These are phyloP conservation scores for Thelephora aurantiotincta DNA, from an alignment of 768 basidiomycete species.

Conservation along the genomic window DNA sequence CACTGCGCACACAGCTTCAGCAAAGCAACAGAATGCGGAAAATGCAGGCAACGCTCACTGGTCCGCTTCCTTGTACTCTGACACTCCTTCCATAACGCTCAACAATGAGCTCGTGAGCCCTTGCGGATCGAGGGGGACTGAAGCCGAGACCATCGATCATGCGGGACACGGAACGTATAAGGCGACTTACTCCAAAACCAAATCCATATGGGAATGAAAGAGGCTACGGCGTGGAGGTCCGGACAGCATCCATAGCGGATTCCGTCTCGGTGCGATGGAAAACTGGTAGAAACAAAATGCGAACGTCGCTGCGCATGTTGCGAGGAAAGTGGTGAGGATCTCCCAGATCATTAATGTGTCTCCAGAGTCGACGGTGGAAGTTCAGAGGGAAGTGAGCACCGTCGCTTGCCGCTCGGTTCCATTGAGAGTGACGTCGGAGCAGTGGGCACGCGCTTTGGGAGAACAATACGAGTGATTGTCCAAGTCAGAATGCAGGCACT, in stretches of 20 bases:
- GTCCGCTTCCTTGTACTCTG: constrained; percentile 50
- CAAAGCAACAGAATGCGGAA: not conserved
- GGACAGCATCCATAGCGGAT: constrained; percentile 39
- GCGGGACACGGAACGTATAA: not conserved
- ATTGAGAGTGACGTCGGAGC: no score
- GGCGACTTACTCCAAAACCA: constrained; percentile 41
- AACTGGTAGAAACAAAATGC: constrained; percentile 15
- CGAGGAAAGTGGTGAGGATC: no score
- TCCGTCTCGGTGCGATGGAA: constrained; percentile 15
- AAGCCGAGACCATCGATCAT: not conserved
- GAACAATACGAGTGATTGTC: no score
- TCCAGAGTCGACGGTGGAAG: no score
- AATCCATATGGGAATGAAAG: constrained; percentile 38
- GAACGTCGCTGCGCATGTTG: not conserved
- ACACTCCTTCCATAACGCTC: constrained; percentile 55
- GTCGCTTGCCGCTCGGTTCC: no score
- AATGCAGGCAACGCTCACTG: constrained; percentile 33
- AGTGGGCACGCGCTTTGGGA: no score
- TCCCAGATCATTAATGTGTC: no score
- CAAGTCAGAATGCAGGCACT: no score
- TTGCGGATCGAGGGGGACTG: constrained; percentile 40
- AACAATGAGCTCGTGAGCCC: constrained; percentile 37
- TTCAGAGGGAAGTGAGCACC: no score
- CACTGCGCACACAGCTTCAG: constrained; percentile 29
- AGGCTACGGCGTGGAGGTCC: constrained; percentile 41